Evolutionary conservation across 306 rosid species (phyloP).

Genomic region (Hylodesmum podocarpum): DNA sequence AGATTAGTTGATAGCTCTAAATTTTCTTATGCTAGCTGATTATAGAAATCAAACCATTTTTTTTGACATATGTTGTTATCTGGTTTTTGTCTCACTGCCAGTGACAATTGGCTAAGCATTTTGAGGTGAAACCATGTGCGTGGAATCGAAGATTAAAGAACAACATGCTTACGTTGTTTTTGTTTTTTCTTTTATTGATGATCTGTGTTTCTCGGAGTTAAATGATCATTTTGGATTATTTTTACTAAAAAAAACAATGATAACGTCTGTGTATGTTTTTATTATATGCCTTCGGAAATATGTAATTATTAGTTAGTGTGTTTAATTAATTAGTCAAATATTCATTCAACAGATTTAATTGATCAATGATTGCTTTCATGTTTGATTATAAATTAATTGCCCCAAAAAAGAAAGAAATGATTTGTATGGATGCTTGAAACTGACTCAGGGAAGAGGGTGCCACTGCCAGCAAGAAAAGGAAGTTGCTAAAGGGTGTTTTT

Average conservation of each 20-base stretch:
- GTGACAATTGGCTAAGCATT: neutral
- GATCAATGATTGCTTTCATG: conserved; percentile 30
- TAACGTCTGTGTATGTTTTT: neutral
- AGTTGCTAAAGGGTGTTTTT: conserved; percentile 23
- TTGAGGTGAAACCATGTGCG: conserved; percentile 11
- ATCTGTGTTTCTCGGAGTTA: neutral
- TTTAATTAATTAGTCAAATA: conserved; percentile 3
- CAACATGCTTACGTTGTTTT: neutral
- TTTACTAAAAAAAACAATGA: neutral
- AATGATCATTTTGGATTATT: conserved; percentile 4
- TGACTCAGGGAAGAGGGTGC: conserved; percentile 13
- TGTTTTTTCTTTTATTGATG: neutral
- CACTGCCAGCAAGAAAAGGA: conserved; percentile 37
- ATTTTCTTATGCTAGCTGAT: too few species aligned
- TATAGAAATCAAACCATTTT: too few species aligned
- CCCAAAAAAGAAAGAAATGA: conserved; percentile 11
- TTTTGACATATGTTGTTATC: too few species aligned
- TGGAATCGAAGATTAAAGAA: conserved; percentile 13
- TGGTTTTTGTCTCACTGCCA: neutral
- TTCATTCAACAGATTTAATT: conserved; percentile 4
- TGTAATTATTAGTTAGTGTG: neutral
- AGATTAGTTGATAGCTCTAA: too few species aligned
- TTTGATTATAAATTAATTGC: neutral
- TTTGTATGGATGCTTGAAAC: conserved; percentile 22
- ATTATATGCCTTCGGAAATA: neutral